phyloP scores from a whole-genome alignment of 306 rosid species.

The Gastrolobium villosum region DNA sequence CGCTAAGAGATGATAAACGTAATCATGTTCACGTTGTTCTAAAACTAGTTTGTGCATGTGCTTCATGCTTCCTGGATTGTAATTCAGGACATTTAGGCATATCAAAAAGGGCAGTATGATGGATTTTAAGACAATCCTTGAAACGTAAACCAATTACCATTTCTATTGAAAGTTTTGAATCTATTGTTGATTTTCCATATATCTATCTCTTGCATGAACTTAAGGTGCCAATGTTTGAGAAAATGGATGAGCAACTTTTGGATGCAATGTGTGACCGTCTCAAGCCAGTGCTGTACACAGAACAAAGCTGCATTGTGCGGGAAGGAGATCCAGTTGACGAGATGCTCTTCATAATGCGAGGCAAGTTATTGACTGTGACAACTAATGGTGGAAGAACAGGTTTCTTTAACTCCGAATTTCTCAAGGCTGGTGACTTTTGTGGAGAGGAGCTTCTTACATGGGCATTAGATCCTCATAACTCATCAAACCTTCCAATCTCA shows the following conservation, averaged over 20 bases:
- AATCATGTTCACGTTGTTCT: not conserved
- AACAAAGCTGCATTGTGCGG: conserved; percentile 81
- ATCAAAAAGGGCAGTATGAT: not conserved
- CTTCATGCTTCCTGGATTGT: not conserved
- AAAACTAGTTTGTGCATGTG: too few relatives aligned
- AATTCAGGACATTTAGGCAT: conserved; percentile 28
- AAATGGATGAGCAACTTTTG: conserved; percentile 92
- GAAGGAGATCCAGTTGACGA: conserved; percentile 97
- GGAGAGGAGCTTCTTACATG: conserved; percentile 98
- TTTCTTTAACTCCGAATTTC: conserved; percentile 87
- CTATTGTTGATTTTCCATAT: conserved; percentile 36
- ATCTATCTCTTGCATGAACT: conserved; percentile 37
- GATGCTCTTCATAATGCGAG: conserved; percentile 96
- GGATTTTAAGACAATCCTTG: conserved; percentile 22
- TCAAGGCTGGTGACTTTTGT: conserved; percentile 96
- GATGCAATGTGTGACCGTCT: conserved; percentile 92
- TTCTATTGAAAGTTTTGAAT: conserved; percentile 16
- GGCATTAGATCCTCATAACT: conserved; percentile 86
- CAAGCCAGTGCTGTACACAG: conserved; percentile 86
- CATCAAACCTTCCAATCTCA: conserved; percentile 88
- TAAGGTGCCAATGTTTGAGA: conserved; percentile 93
- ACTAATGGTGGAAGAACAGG: conserved; percentile 98
- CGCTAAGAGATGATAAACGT: not conserved
- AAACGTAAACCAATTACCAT: conserved; percentile 20
- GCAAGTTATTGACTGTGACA: conserved; percentile 78